phyloP scores from a whole-genome alignment of 2,329 filamentous ascomycete genomes.

The Triangularia verruculosa region DNA sequence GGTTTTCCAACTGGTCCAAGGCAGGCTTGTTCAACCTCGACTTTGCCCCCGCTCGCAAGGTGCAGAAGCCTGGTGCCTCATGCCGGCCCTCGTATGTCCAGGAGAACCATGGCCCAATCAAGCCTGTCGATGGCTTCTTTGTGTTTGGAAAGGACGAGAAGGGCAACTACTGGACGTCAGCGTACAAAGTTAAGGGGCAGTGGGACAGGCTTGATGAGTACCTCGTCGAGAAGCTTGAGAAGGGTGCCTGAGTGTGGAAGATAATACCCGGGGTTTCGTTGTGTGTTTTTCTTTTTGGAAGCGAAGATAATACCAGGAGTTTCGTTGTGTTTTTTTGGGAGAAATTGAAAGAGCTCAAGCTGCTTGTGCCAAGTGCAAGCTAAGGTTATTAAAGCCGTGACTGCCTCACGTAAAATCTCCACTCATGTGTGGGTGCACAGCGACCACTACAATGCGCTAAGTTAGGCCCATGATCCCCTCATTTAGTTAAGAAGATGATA shows the following conservation, averaged over 20 bases:
- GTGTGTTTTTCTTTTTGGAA: background rate
- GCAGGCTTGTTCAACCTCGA: slow-evolving; percentile 31
- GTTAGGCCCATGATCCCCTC: background rate
- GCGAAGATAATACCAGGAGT: background rate
- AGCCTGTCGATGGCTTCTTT: slow-evolving; percentile 29
- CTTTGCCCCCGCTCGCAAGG: slow-evolving; percentile 28
- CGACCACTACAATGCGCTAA: background rate
- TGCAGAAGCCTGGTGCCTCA: slow-evolving; percentile 8
- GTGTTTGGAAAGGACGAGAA: slow-evolving; percentile 31
- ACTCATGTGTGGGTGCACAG: background rate
- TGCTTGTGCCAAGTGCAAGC: background rate
- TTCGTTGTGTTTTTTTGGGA: background rate
- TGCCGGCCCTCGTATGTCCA: slow-evolving; percentile 29
- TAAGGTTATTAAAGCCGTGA: background rate
- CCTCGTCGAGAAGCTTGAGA: slow-evolving; percentile 16
- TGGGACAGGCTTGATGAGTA: slow-evolving; percentile 28
- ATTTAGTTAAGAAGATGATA: no score
- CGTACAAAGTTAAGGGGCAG: slow-evolving; percentile 27
- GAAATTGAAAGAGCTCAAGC: background rate
- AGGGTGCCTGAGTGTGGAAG: background rate
- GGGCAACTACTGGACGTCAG: slow-evolving; percentile 33
- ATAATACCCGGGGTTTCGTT: no score
- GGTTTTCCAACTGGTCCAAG: slow-evolving; percentile 35
- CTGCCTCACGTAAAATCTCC: background rate
- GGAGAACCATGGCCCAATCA: slow-evolving; percentile 27